A percentile compares a stretch with the other conserved stretches of the same genome.
Conservation (phyloP, 1,139 yeast species). For the Blastobotrys capitulatus region DNA sequence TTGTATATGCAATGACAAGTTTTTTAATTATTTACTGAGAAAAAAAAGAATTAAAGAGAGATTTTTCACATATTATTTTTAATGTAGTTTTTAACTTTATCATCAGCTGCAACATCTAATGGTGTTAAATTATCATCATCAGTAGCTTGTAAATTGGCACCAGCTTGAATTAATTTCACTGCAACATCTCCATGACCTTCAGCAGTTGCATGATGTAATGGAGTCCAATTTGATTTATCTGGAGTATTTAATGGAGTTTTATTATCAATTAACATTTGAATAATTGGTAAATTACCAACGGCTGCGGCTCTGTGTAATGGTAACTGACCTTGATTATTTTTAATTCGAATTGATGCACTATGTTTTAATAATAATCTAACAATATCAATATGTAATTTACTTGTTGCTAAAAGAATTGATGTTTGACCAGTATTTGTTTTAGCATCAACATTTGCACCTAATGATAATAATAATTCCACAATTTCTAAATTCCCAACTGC, state of each 20-base stretch:
- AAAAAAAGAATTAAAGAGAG: too few relatives aligned
- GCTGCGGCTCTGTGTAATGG: constrained; percentile 85
- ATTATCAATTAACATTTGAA: constrained; percentile 41
- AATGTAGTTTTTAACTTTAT: constrained; percentile 43
- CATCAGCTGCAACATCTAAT: constrained; percentile 56
- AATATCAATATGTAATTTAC: constrained; percentile 55
- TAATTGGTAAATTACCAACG: constrained; percentile 56
- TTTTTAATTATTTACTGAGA: neutral
- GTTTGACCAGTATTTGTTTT: constrained; percentile 69
- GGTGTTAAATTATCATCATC: constrained; percentile 55
- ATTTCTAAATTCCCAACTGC: constrained; percentile 60
- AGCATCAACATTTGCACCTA: constrained; percentile 44
- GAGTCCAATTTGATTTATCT: constrained; percentile 77
- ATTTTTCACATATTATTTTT: neutral
- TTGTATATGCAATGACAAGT: neutral
- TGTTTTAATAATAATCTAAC: constrained; percentile 48
- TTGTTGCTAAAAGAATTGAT: constrained; percentile 67
- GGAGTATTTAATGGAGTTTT: constrained; percentile 62
- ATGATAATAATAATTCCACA: constrained; percentile 40
- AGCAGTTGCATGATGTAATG: constrained; percentile 84
- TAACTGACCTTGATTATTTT: constrained; percentile 60
- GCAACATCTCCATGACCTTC: constrained; percentile 88
- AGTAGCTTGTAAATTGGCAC: constrained; percentile 53
- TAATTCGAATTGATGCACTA: constrained; percentile 56
- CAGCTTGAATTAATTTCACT: constrained; percentile 50